Conservation (phyloP, 148 eudicot genomes). For the Polygonum aviculare region DNA sequence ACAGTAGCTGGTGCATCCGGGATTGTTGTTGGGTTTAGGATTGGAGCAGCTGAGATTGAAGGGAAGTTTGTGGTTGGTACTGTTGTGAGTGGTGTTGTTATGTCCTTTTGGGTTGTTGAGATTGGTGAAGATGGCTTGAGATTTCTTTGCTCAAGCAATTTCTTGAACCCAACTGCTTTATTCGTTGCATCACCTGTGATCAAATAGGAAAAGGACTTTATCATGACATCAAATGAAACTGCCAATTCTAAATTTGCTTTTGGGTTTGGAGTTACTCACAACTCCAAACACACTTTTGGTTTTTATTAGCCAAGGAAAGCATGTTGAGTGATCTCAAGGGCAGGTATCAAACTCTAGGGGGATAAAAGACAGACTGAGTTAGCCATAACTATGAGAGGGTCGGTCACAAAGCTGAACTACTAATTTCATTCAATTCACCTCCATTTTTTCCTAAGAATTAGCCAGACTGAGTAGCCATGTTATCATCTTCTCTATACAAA, state of each 20-base stretch:
- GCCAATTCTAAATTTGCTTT: neutral
- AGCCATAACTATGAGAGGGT: neutral
- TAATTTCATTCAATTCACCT: neutral
- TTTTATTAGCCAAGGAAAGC: neutral
- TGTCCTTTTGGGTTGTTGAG: constrained; percentile 46
- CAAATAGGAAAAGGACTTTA: neutral
- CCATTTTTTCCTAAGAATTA: neutral
- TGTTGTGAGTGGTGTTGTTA: constrained; percentile 79
- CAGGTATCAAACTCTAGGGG: neutral
- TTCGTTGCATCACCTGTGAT: constrained; percentile 15
- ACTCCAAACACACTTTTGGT: neutral
- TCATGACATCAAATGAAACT: constrained; percentile 1
- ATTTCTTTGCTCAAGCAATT: constrained; percentile 7
- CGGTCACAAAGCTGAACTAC: neutral
- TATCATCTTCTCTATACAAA: neutral
- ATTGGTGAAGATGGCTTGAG: constrained; percentile 13
- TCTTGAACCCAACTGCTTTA: constrained; percentile 5
- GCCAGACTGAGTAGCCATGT: neutral
- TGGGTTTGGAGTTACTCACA: neutral
- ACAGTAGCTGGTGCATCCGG: constrained; percentile 32
- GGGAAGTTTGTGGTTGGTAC: constrained; percentile 46
- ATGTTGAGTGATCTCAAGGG: neutral
- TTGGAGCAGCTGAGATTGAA: constrained; percentile 27
- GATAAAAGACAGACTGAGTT: neutral
- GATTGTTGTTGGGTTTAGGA: constrained; percentile 40